Evolutionary conservation across 2,329 filamentous ascomycete species (phyloP).

Genomic region (Coniochaeta ligniaria): DNA sequence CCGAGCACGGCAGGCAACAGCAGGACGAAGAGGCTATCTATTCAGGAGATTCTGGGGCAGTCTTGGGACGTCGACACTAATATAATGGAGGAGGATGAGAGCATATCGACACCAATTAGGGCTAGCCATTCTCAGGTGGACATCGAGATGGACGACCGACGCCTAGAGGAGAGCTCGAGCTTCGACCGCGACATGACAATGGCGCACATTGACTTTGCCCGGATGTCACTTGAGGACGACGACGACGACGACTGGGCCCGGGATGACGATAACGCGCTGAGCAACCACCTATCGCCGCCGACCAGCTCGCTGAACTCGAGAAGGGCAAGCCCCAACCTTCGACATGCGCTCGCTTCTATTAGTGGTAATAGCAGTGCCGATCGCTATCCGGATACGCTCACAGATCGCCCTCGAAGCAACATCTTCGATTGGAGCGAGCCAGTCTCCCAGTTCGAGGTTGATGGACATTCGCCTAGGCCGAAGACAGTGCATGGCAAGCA

Average conservation of each 20-base stretch:
- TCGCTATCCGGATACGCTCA: conserved; percentile 19
- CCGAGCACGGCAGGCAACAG: conserved; percentile 42
- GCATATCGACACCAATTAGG: conserved; percentile 42
- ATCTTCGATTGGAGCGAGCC: conserved; percentile 76
- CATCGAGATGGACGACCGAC: background rate
- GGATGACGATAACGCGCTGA: conserved; percentile 45
- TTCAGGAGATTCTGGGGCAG: conserved; percentile 50
- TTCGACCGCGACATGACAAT: background rate
- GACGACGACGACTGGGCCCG: conserved; percentile 59
- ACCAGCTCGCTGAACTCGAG: conserved; percentile 46
- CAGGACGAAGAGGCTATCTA: conserved; percentile 48
- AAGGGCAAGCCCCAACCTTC: conserved; percentile 44
- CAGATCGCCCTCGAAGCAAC: conserved; percentile 55
- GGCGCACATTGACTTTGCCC: conserved; percentile 30
- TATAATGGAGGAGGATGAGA: conserved; percentile 59
- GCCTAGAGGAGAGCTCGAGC: background rate
- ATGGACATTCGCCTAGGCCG: conserved; percentile 55
- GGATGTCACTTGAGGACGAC: conserved; percentile 53
- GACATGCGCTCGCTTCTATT: conserved; percentile 45
- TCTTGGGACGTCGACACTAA: conserved; percentile 47
- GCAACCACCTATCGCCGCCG: conserved; percentile 52
- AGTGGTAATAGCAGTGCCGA: conserved; percentile 38
- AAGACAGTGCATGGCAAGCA: conserved; percentile 74
- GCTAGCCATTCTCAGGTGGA: conserved; percentile 17
- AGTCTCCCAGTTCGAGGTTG: conserved; percentile 53